Evolutionary conservation across 805 yeast species (phyloP).

Genomic region (Ogataea methanolica): DNA sequence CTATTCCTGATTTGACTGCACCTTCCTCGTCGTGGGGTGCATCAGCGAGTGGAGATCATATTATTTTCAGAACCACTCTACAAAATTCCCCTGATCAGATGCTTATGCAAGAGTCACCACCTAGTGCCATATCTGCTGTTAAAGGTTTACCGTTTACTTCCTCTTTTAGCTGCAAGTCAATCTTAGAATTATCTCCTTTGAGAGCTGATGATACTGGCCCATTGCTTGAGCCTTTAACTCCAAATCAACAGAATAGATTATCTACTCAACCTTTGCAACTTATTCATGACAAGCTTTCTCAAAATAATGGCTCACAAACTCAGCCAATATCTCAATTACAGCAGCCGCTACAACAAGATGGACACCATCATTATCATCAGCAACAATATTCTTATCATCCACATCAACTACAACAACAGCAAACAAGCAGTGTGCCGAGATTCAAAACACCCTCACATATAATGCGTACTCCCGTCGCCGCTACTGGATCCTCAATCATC

Average conservation of each 20-base stretch:
- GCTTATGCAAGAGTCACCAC: slow-evolving; percentile 20
- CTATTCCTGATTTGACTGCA: slow-evolving; percentile 35
- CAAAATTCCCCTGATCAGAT: slow-evolving; percentile 34
- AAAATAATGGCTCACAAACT: background rate
- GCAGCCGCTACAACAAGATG: background rate
- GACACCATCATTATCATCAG: background rate
- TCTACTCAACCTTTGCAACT: slow-evolving; percentile 11
- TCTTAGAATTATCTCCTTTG: slow-evolving; percentile 59
- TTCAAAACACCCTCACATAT: slow-evolving; percentile 27
- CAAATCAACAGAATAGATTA: slow-evolving; percentile 27
- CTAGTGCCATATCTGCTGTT: slow-evolving; percentile 24
- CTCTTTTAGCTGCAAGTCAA: slow-evolving; percentile 62
- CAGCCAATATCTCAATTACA: background rate
- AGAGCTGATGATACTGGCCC: slow-evolving; percentile 60
- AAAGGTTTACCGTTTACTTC: slow-evolving; percentile 51
- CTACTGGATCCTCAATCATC: slow-evolving; percentile 32
- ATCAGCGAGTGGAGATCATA: slow-evolving; percentile 35
- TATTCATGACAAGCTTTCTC: slow-evolving; percentile 8
- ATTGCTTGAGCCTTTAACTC: slow-evolving; percentile 59
- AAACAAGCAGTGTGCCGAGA: slow-evolving; percentile 12
- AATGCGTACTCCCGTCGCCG: slow-evolving; percentile 17
- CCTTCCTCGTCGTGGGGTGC: slow-evolving; percentile 39
- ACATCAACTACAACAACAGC: slow-evolving; percentile 7
- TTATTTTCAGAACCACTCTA: slow-evolving; percentile 19
- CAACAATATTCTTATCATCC: slow-evolving; percentile 1